Evolutionary conservation across 306 rosid species (phyloP).

Genomic region (Parietaria judaica): DNA sequence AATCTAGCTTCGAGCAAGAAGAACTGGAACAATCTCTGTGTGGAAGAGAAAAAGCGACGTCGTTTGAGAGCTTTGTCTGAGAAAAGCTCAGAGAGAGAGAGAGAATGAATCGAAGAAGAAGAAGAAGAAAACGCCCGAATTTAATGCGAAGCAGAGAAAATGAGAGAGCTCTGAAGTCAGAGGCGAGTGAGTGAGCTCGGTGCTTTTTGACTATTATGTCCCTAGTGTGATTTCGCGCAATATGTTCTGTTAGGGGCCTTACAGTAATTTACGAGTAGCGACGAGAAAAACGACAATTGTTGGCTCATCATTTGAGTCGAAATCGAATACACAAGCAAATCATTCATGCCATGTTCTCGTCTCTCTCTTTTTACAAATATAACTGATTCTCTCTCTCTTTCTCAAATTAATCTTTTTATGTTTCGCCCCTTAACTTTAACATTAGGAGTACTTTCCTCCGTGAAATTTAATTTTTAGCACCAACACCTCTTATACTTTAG

Average conservation of each 20-base stretch:
- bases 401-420: not conserved
- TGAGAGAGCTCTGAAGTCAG: not conserved
- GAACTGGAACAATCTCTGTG: not conserved
- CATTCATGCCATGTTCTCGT: not conserved
- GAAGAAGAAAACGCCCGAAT: slow-evolving; percentile 6
- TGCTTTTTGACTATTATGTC: not conserved
- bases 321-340: not conserved
- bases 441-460: too few relatives aligned
- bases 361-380: not conserved
- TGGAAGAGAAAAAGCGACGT: not conserved
- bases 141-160: slow-evolving; percentile 1
- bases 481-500: too few relatives aligned
- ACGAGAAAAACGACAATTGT: too few relatives aligned
- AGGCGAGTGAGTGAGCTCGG: not conserved
- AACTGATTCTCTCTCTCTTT: not conserved
- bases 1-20: not conserved
- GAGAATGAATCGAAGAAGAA: not conserved
- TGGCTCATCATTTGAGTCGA: not conserved
- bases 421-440: too few relatives aligned
- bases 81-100: not conserved
- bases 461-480: too few relatives aligned
- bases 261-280: too few relatives aligned
- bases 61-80: not conserved
- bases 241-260: too few relatives aligned
- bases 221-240: not conserved